Conservation (phyloP, 495 filamentous ascomycete species). For the Talaromyces adpressus region DNA sequence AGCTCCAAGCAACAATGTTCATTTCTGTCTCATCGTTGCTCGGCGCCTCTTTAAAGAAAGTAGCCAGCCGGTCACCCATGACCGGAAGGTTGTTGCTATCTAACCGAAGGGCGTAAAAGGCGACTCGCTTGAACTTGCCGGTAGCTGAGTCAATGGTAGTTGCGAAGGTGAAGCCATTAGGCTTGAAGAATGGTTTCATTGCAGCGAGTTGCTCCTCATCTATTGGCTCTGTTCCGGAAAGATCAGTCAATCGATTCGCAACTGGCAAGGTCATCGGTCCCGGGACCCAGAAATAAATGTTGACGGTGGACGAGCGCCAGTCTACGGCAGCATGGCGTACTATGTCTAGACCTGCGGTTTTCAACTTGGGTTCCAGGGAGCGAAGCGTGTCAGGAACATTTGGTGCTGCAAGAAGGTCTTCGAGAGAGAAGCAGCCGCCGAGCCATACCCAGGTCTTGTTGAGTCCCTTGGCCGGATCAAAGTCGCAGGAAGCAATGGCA, state of each 20-base stretch:
- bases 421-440: constrained; percentile 9
- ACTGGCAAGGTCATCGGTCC: not conserved
- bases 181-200: constrained; percentile 2
- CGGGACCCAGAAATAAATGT: constrained; percentile 10
- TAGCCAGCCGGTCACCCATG: constrained; percentile 8
- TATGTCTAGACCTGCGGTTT: not conserved
- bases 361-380: not conserved
- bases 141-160: constrained; percentile 7
- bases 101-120: constrained; percentile 11
- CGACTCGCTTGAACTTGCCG: constrained; percentile 12
- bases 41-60: constrained; percentile 8
- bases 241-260: not conserved
- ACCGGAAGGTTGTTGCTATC: constrained; percentile 1
- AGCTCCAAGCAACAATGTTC: constrained; percentile 13
- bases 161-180: constrained; percentile 8
- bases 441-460: constrained; percentile 13
- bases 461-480: constrained; percentile 11
- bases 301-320: constrained; percentile 7
- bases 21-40: constrained; percentile 6
- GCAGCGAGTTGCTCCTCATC: not conserved
- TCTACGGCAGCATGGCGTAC: constrained; percentile 10
- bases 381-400: constrained; percentile 5
- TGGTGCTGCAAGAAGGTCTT: constrained; percentile 7
- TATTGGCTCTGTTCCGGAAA: constrained; percentile 4
- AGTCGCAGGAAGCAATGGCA: constrained; percentile 12